Evolutionary conservation across 148 eudicot species (phyloP), one percentile per base, ranked within the genome.

Genomic region (Fallopia convolvulus): DNA sequence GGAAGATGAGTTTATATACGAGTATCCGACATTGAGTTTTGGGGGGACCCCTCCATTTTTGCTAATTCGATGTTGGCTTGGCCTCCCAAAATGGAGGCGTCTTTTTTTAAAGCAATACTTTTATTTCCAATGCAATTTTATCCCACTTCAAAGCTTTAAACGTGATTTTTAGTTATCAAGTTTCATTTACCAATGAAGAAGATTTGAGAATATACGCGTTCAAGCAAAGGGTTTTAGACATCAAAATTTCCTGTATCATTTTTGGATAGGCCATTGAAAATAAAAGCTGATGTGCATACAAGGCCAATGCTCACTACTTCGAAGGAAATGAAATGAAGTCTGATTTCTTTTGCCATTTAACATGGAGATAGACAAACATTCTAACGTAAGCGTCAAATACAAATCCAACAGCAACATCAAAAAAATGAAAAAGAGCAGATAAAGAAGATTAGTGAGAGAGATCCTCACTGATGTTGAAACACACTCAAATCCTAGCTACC

Each of bases 371-470:
- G 15, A 68, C 72, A 66, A 66, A 32, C 65, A 58, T 32, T 66
- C 15, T 40, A 33, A 15, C n/a, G 13, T 66, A 66, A 66, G 42
- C 11, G 20, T 36, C 20, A 68, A 68, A 68, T 6, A 68, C 11
- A 68, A 39, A 18, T 17, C 17, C 44, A 68, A 33, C 44, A 15
- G n/a, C 58, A 20, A 33, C 39, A 33, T 2, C 39, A 33, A 33
- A 33, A 61, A 9, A 58, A 68, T 0, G 17, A 66, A 14, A 33
- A 14, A 33, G 44, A 66, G 20, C 39, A 68, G 72, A 68, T 68
- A 15, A 8, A 66, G 44, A 68, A 68, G 72, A 68, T 68, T 39
- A 68, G 72, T 68, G 72, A 68, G 72, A 8, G 72, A 68, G 72
- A 68, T 2, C 10, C 72, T 68, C 72, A 68, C 44, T 68, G 44